Evolutionary conservation across 441 rosid genomes (phyloP), one percentile per base, ranked within the genome.

Genomic region (Croton laevigatus): DNA sequence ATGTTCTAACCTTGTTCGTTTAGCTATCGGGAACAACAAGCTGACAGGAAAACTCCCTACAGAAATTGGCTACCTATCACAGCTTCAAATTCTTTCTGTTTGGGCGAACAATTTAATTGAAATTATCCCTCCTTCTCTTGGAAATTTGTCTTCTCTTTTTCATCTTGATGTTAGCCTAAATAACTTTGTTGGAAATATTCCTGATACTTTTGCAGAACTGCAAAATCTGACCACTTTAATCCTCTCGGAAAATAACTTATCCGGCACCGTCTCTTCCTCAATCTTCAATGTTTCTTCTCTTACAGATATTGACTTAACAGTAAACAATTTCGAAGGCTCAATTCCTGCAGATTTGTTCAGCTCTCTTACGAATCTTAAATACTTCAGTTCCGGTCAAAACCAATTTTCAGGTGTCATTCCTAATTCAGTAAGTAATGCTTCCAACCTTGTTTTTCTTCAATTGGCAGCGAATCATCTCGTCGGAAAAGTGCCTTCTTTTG

Each of bases 101-200:
- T 12, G 17, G 42, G 9, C 5, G 0, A 86, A 86, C 68, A 63
- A 22, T 17, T 71, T 86, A 40, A 68, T 68, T 8, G 82, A 84
- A 61, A 44, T 42, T 1, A 62, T 84, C 27, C 85, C 83, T 20
- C 65, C 70, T 66, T 73, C 81, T 27, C 63, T 86, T 20, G 85
- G 81, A 68, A 66, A 74, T 32, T 76, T 83, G 62, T 84, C 88
- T 46, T 74, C 81, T 52, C 27, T 53, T 3, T 45, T 65, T n/a
- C 11, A 36, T 38, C 23, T 84, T 27, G 82, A 75, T 58, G 69
- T 73, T 36, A 58, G 80, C 23, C 8, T n/a, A 5, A 86, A 86
- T 69, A 52, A 40, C 16, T 71, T 86, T 38, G 4, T 16, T 0
- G 90, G 88, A 12, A 69, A 72, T n/a, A 49, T 72, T 27, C 75